phyloP scores from a whole-genome alignment of 495 filamentous ascomycete genomes.

The Neurospora sublineolata region DNA sequence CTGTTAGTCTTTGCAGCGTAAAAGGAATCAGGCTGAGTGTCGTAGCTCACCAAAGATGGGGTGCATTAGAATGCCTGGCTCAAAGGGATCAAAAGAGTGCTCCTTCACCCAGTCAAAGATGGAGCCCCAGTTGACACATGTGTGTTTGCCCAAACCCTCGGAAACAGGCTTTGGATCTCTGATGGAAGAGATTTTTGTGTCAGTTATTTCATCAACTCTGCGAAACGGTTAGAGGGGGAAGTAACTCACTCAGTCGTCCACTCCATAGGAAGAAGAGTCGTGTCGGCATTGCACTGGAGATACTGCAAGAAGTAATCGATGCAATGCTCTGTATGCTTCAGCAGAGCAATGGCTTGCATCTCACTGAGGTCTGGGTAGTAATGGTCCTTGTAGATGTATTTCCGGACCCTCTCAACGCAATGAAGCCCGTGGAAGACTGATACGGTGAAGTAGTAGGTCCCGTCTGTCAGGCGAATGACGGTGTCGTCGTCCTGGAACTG shows the following conservation, averaged over 20 bases:
- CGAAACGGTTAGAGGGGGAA: no score
- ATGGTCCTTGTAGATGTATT: slow-evolving; percentile 1
- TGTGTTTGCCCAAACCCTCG: background rate
- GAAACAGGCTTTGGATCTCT: background rate
- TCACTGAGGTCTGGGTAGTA: slow-evolving; percentile 2
- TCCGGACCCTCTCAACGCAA: slow-evolving; percentile 1
- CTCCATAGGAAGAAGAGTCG: slow-evolving; percentile 3
- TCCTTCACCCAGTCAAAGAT: slow-evolving; percentile 1
- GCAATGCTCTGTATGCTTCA: slow-evolving; percentile 4
- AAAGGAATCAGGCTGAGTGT: background rate
- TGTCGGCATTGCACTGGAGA: slow-evolving; percentile 7
- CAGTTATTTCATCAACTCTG: background rate
- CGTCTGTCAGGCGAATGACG: slow-evolving; percentile 1
- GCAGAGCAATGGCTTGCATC: background rate
- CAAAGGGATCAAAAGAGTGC: slow-evolving; percentile 1
- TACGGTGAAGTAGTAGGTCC: background rate
- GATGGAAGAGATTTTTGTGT: background rate
- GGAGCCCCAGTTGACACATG: slow-evolving; percentile 1
- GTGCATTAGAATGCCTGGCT: background rate
- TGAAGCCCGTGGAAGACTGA: slow-evolving; percentile 3
- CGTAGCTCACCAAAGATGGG: slow-evolving; percentile 1
- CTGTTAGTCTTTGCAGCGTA: background rate
- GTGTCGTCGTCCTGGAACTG: background rate
- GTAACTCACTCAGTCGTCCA: background rate
- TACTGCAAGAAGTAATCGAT: slow-evolving; percentile 5